Conservation (phyloP, 192 early-diverging fungal genomes). For the Umbelopsis ramanniana region DNA sequence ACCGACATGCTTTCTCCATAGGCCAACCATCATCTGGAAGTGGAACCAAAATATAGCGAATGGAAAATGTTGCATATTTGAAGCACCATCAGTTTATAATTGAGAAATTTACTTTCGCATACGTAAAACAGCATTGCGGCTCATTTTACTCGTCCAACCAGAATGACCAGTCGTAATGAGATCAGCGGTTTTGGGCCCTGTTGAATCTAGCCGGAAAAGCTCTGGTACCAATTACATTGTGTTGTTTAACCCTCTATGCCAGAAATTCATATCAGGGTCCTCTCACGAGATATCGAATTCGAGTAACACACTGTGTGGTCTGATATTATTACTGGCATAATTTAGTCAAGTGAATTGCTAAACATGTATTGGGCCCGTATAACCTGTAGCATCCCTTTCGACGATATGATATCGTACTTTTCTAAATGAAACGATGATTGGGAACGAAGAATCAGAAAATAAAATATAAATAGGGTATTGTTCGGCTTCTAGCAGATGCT, state of each 20-base stretch:
- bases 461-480: not conserved
- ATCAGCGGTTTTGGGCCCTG: not conserved
- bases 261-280: slow-evolving; percentile 12
- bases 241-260: not conserved
- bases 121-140: too few relatives aligned
- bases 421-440: not conserved
- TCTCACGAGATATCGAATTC: slow-evolving; percentile 6
- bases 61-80: too few relatives aligned
- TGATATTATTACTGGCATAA: not conserved
- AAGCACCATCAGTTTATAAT: too few relatives aligned
- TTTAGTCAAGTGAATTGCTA: not conserved
- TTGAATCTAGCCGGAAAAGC: not conserved
- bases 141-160: not conserved
- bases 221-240: slow-evolving; percentile 5
- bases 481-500: not conserved
- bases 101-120: too few relatives aligned
- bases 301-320: slow-evolving; percentile 1
- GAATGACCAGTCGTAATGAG: not conserved
- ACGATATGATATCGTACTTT: not conserved
- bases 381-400: not conserved
- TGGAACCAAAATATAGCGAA: too few relatives aligned
- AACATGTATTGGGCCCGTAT: not conserved
- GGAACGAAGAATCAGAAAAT: too few relatives aligned
- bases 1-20: too few relatives aligned
- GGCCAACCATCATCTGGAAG: too few relatives aligned